phyloP scores from a whole-genome alignment of 1,139 yeast genomes.

The Candida frijolesensis region DNA sequence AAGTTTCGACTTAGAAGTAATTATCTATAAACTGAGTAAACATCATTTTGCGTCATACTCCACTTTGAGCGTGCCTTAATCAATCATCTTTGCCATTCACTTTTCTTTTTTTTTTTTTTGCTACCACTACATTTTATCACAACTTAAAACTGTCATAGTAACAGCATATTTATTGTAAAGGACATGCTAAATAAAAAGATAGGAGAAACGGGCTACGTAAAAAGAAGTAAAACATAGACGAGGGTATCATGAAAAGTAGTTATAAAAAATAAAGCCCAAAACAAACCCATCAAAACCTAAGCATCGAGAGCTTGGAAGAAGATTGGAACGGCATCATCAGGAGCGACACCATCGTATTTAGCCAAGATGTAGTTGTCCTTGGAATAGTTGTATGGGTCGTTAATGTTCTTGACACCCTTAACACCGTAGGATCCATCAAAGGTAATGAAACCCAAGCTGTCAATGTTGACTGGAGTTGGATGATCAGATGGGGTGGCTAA shows the following conservation, averaged over 20 bases:
- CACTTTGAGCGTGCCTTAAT: too few species aligned
- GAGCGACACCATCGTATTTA: slow-evolving; percentile 4
- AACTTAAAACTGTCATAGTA: too few species aligned
- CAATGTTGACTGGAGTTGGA: slow-evolving; percentile 1
- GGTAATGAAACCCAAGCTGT: slow-evolving; percentile 5
- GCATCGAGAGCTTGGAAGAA: slow-evolving; percentile 9
- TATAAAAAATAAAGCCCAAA: background rate
- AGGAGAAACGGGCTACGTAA: background rate
- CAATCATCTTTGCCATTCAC: too few species aligned
- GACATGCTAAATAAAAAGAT: background rate
- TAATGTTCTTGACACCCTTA: slow-evolving; percentile 6
- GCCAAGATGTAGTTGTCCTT: slow-evolving; percentile 5
- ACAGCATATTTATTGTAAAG: too few species aligned
- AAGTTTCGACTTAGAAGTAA: too few species aligned
- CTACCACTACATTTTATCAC: too few species aligned
- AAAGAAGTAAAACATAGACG: background rate
- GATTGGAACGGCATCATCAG: slow-evolving; percentile 6
- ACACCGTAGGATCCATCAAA: slow-evolving; percentile 7
- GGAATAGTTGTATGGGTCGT: slow-evolving; percentile 7
- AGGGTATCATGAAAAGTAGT: background rate
- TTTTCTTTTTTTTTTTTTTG: too few species aligned
- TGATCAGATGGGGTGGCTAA: slow-evolving; percentile 3
- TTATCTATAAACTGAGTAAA: too few species aligned
- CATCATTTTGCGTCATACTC: too few species aligned
- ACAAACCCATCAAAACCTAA: background rate